These are phyloP conservation scores for Linnemannia elongata DNA, from an alignment of 192 early-diverging fungal species.

Conservation along the genomic window DNA sequence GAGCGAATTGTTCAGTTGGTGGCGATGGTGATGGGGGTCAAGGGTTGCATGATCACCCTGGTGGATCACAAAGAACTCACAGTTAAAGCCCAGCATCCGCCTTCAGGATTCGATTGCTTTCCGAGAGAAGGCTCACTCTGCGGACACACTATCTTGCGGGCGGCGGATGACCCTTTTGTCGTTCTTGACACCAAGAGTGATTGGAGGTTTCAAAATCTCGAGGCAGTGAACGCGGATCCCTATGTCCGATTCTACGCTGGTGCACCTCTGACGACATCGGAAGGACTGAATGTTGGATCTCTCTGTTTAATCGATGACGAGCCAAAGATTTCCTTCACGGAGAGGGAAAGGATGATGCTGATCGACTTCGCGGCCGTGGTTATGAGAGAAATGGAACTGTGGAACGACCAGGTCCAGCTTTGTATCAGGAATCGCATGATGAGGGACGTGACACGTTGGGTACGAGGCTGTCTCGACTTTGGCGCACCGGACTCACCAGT, in stretches of 20 bases:
- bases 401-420: conserved; percentile 61
- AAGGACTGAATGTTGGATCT: conserved; percentile 61
- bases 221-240: conserved; percentile 44
- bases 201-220: conserved; percentile 63
- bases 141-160: conserved; percentile 49
- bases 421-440: conserved; percentile 63
- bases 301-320: conserved; percentile 61
- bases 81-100: conserved; percentile 30
- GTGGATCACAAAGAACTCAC: conserved; percentile 30
- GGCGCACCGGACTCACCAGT: conserved; percentile 1
- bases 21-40: conserved; percentile 40
- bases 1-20: conserved; percentile 53
- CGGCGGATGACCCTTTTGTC: conserved; percentile 51
- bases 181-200: conserved; percentile 56
- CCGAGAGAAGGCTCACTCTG: conserved; percentile 48
- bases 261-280: conserved; percentile 57
- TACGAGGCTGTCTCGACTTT: conserved; percentile 45
- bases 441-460: conserved; percentile 55
- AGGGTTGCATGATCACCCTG: conserved; percentile 34
- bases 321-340: conserved; percentile 47
- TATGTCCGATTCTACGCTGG: conserved; percentile 65
- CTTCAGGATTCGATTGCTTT: neutral
- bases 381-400: conserved; percentile 65
- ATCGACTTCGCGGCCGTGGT: conserved; percentile 60
- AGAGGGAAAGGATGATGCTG: conserved; percentile 39